A percentile compares a stretch with the other conserved stretches of the same genome.
Conservation (phyloP, 2,329 filamentous ascomycete genomes). For the Trichoderma koningiopsis region DNA sequence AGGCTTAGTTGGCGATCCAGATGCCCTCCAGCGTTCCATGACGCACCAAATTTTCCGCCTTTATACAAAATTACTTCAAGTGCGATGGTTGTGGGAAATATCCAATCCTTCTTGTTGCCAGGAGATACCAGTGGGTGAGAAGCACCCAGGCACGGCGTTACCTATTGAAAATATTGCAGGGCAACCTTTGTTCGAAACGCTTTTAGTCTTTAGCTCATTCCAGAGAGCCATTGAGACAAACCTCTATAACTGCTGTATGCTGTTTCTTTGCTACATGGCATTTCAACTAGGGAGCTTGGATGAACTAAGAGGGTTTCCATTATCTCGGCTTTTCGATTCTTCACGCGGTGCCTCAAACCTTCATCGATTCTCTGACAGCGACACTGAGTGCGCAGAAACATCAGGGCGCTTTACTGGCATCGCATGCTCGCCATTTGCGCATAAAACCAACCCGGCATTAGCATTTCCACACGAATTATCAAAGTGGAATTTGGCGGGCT, state of each 20-base stretch:
- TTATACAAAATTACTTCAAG: background rate
- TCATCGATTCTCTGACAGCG: too few relatives aligned
- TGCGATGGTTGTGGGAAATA: background rate
- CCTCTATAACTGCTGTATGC: background rate
- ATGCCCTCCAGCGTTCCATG: background rate
- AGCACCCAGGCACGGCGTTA: background rate
- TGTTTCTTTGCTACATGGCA: background rate
- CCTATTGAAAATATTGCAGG: background rate
- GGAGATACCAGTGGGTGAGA: background rate
- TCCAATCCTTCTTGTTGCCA: background rate
- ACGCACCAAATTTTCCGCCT: background rate
- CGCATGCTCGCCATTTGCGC: too few relatives aligned
- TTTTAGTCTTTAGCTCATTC: background rate
- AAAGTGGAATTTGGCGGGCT: background rate
- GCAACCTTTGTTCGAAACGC: background rate
- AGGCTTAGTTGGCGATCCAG: too few relatives aligned
- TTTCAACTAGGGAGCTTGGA: background rate
- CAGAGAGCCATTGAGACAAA: background rate
- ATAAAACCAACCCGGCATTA: too few relatives aligned
- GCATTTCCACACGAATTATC: too few relatives aligned
- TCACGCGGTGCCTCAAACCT: too few relatives aligned
- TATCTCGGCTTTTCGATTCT: too few relatives aligned
- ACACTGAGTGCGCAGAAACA: background rate
- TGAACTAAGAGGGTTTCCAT: background rate
- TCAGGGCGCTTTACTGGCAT: background rate